Conservation (phyloP, 2,329 filamentous ascomycete genomes). For the Calonectria honghensis region DNA sequence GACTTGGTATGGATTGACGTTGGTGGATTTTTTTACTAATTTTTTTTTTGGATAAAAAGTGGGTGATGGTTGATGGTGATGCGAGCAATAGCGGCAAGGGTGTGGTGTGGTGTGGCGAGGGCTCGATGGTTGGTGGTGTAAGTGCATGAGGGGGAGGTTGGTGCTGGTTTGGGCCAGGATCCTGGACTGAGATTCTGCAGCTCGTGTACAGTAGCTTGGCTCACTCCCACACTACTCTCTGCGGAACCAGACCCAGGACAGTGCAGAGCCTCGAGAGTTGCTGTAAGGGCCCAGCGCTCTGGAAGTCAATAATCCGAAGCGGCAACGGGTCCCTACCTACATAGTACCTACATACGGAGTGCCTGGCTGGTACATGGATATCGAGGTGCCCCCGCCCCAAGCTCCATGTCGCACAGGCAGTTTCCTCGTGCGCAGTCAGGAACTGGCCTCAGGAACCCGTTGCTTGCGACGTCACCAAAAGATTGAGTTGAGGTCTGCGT, state of each 20-base stretch:
- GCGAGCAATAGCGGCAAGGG: slow-evolving; percentile 7
- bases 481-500: slow-evolving; percentile 23
- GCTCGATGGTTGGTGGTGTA: slow-evolving; percentile 28
- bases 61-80: slow-evolving; percentile 23
- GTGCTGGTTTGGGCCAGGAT: slow-evolving; percentile 25
- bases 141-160: slow-evolving; percentile 21
- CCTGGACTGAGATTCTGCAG: slow-evolving; percentile 18
- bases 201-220: slow-evolving; percentile 11
- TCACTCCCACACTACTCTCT: not conserved
- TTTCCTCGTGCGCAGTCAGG: slow-evolving; percentile 23
- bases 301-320: slow-evolving; percentile 11
- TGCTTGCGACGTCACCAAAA: slow-evolving; percentile 22
- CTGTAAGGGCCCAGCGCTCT: slow-evolving; percentile 23
- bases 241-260: not conserved
- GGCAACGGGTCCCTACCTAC: slow-evolving; percentile 12
- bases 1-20: slow-evolving; percentile 25
- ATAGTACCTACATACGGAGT: slow-evolving; percentile 12
- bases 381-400: slow-evolving; percentile 16
- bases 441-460: slow-evolving; percentile 37
- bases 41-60: slow-evolving; percentile 19
- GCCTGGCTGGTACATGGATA: slow-evolving; percentile 5
- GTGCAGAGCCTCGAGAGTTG: slow-evolving; percentile 12
- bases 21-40: slow-evolving; percentile 11
- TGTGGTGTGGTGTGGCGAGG: slow-evolving; percentile 37
- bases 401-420: slow-evolving; percentile 29